Evolutionary conservation across 179 eudicot genomes (phyloP).

Genomic region (Heliamphora pulchella): DNA sequence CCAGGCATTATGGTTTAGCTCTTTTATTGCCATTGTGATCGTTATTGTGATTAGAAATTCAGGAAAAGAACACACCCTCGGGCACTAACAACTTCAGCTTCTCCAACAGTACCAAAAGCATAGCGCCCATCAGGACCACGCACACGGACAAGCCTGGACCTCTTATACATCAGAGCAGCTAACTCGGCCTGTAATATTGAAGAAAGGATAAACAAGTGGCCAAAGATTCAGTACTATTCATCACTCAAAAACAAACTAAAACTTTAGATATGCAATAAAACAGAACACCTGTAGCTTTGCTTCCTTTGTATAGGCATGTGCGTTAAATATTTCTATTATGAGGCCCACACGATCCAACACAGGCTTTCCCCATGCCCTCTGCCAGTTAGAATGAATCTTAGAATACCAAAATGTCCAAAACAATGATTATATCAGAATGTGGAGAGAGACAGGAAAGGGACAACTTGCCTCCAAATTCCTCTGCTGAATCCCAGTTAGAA

Average conservation of each 20-base stretch:
- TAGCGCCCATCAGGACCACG: constrained; percentile 73
- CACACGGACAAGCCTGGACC: constrained; percentile 76
- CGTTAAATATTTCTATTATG: constrained; percentile 88
- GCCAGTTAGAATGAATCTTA: constrained; percentile 24
- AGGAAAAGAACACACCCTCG: constrained; percentile 60
- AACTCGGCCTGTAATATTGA: constrained; percentile 65
- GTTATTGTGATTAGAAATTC: not conserved
- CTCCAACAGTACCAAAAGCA: constrained; percentile 74
- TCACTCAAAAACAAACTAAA: not conserved
- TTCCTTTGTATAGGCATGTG: constrained; percentile 98
- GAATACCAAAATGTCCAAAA: not conserved
- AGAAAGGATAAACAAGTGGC: not conserved
- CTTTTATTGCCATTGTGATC: not conserved
- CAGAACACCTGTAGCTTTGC: constrained; percentile 74
- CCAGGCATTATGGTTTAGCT: not conserved
- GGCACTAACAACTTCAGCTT: constrained; percentile 97
- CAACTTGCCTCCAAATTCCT: constrained; percentile 80
- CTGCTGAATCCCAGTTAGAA: constrained; percentile 73
- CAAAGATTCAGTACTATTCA: not conserved
- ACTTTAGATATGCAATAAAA: constrained; percentile 1
- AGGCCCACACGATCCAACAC: constrained; percentile 89
- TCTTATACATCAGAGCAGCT: constrained; percentile 93
- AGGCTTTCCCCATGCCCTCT: constrained; percentile 84
- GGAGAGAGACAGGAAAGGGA: constrained; percentile 1
- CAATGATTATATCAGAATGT: not conserved